These are phyloP conservation scores for Verticillium tricorpus DNA, from an alignment of 2,329 filamentous ascomycete genomes.

Conservation along the genomic window DNA sequence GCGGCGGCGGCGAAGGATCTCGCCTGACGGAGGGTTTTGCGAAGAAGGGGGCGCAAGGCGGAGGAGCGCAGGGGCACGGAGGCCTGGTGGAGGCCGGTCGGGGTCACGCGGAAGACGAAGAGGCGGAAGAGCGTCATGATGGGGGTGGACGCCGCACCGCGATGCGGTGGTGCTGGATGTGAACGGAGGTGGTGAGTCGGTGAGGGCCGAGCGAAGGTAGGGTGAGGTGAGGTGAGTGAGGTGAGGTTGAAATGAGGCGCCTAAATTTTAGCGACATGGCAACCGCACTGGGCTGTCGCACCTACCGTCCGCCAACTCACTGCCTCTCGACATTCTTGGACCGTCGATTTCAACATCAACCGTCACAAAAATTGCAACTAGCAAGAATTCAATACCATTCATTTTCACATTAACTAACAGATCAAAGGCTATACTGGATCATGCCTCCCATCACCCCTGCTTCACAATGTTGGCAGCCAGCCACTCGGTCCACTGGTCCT, in stretches of 20 bases:
- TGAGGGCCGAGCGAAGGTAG: neutral
- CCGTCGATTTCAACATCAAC: no score
- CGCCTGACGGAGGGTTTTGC: neutral
- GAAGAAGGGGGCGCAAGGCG: neutral
- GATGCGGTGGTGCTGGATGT: neutral
- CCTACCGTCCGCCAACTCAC: neutral
- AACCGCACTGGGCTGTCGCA: neutral
- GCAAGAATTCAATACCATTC: neutral
- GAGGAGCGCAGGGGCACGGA: neutral
- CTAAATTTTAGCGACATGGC: neutral
- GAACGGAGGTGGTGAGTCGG: constrained; percentile 1
- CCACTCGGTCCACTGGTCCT: constrained; percentile 83
- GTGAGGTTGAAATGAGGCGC: neutral
- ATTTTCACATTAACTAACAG: neutral
- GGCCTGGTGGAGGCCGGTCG: neutral
- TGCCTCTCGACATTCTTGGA: no score
- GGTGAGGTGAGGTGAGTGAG: neutral
- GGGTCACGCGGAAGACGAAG: neutral
- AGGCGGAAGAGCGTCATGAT: neutral
- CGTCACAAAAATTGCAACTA: no score
- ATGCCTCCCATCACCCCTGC: neutral
- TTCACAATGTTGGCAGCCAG: constrained; percentile 50
- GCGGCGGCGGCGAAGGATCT: neutral
- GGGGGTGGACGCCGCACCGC: neutral
- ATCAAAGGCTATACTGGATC: neutral